A percentile compares a stretch with the other conserved stretches of the same genome.
Evolutionary conservation across 768 basidiomycete genomes (phyloP).

Genomic region (Pleurotus eryngii): DNA sequence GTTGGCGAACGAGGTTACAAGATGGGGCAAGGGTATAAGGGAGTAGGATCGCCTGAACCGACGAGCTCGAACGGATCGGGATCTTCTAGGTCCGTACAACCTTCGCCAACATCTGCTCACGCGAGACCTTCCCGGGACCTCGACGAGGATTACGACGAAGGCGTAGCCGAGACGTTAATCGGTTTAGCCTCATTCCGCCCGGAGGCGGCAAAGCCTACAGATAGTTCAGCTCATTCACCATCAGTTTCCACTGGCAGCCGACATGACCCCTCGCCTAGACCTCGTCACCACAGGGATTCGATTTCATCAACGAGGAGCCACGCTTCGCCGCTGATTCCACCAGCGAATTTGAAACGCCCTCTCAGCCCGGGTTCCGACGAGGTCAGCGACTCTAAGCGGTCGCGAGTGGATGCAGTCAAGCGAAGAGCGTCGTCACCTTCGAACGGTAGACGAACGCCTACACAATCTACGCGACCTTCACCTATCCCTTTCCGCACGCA

Average conservation of each 20-base stretch:
- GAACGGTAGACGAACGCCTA: slow-evolving; percentile 48
- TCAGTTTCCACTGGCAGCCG: slow-evolving; percentile 57
- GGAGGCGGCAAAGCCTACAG: slow-evolving; percentile 28
- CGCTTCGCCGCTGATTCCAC: slow-evolving; percentile 52
- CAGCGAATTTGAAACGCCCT: slow-evolving; percentile 58
- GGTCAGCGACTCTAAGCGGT: slow-evolving; percentile 50
- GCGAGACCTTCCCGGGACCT: slow-evolving; percentile 62
- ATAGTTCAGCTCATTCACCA: slow-evolving; percentile 47
- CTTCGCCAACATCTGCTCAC: slow-evolving; percentile 63
- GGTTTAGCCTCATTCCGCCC: slow-evolving; percentile 50
- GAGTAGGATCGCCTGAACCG: slow-evolving; percentile 55
- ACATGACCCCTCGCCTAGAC: slow-evolving; percentile 47
- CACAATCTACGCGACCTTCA: slow-evolving; percentile 61
- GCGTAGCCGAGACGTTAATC: slow-evolving; percentile 80
- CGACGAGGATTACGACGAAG: slow-evolving; percentile 94
- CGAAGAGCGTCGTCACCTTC: slow-evolving; percentile 51
- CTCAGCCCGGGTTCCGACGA: slow-evolving; percentile 69
- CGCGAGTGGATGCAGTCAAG: slow-evolving; percentile 52
- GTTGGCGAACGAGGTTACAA: slow-evolving; percentile 24
- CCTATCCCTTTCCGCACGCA: slow-evolving; percentile 75
- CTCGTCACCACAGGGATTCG: slow-evolving; percentile 60
- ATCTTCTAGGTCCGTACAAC: slow-evolving; percentile 65
- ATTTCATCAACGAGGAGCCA: slow-evolving; percentile 65
- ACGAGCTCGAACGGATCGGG: slow-evolving; percentile 64
- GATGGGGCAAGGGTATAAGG: slow-evolving; percentile 29